These are phyloP conservation scores for Globisporangium nodosum DNA, from an alignment of 352 stramenopile species.

Conservation along the genomic window DNA sequence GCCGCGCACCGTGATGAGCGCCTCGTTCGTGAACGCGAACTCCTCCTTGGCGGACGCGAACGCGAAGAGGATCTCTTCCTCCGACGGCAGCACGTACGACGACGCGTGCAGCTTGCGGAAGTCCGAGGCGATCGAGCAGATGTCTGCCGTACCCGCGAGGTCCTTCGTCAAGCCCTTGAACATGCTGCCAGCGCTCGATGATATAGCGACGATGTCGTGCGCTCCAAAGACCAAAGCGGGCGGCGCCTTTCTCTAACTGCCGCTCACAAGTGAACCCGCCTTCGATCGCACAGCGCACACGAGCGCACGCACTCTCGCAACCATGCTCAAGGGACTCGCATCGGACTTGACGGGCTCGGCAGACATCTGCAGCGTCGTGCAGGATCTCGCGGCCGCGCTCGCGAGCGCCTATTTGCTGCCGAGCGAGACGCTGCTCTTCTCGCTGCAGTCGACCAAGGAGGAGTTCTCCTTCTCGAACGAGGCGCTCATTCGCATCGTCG, in stretches of 20 bases:
- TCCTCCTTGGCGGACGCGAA: slow-evolving; percentile 51
- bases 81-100: slow-evolving; percentile 42
- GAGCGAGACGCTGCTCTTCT: slow-evolving; percentile 12
- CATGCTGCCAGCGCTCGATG: slow-evolving; percentile 11
- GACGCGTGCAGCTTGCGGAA: slow-evolving; percentile 32
- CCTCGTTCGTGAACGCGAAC: slow-evolving; percentile 60
- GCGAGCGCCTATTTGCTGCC: slow-evolving; percentile 1
- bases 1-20: slow-evolving; percentile 31
- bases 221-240: no score
- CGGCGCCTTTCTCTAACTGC: no score
- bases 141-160: slow-evolving; percentile 38
- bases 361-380: background rate
- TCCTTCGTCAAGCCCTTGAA: slow-evolving; percentile 47
- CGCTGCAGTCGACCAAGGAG: slow-evolving; percentile 13
- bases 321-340: slow-evolving; percentile 42
- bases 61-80: slow-evolving; percentile 42
- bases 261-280: background rate
- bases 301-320: background rate
- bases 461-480: slow-evolving; percentile 19
- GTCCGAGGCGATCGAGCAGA: slow-evolving; percentile 38
- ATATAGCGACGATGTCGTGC: background rate
- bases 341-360: slow-evolving; percentile 25
- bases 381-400: background rate
- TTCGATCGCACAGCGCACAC: background rate
- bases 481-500: slow-evolving; percentile 1